Conservation (phyloP, 2,329 filamentous ascomycete species). For the Ciborinia camelliae region DNA sequence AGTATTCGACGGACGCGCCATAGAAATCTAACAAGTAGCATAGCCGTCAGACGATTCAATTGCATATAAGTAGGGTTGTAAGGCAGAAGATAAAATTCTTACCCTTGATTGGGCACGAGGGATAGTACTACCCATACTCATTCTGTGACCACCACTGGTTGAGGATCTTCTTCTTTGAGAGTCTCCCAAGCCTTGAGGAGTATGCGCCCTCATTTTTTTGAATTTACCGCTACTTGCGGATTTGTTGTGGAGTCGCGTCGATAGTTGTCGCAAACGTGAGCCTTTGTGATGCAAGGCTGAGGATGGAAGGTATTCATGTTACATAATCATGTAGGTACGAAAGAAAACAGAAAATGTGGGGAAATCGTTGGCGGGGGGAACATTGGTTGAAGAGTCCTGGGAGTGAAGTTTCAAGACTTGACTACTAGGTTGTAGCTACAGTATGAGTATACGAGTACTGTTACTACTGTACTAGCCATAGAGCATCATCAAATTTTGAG, state of each 20-base stretch:
- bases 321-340: not conserved
- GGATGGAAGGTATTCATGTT: not conserved
- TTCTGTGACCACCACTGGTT: constrained; percentile 27
- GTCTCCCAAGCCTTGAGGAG: constrained; percentile 30
- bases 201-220: constrained; percentile 34
- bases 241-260: constrained; percentile 7
- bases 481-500: not conserved
- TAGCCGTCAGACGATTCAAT: constrained; percentile 8
- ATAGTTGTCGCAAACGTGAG: constrained; percentile 22
- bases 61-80: not conserved
- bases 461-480: too few relatives aligned
- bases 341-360: not conserved
- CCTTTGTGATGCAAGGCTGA: constrained; percentile 7
- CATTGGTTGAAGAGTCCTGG: not conserved
- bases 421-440: too few relatives aligned
- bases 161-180: constrained; percentile 31
- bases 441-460: too few relatives aligned
- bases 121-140: constrained; percentile 35
- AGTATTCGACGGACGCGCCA: constrained; percentile 47
- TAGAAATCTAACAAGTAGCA: constrained; percentile 38
- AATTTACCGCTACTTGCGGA: not conserved
- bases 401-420: not conserved
- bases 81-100: constrained; percentile 16
- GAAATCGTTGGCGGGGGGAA: constrained; percentile 10
- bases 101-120: constrained; percentile 35